Base-by-base conservation (phyloP, 176 grass and related monocot species). In the Echinochloa phyllopogon region DNA sequence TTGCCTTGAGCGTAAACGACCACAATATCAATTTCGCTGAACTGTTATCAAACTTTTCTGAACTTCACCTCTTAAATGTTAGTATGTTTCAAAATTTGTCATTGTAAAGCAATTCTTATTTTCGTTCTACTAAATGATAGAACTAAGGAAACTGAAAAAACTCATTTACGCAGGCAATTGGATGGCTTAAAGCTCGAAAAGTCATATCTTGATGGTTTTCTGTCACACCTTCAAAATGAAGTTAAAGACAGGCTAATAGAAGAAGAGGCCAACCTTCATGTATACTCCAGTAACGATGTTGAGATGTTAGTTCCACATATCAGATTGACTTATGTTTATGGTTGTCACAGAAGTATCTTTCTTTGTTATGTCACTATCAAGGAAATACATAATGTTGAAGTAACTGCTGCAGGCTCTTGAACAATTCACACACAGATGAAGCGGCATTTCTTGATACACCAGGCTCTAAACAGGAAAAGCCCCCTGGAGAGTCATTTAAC, bases 251-350 rank as follows among this genome's bases (percentile, higher is more conserved):
- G 63, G 57, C 77, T 93, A 68, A 90, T 76, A 69, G 86, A 95
- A 91, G 92, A 98, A 75, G 92, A 93, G 89, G 33, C 90, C 10
- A 77, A 79, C 70, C 84, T 94, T 85, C 92, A 94, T 79, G 75
- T 94, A 81, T 98, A 98, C 84, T 98, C 95, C 39, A 98, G 88
- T 79, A 89, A 93, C 42, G 82, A 94, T 87, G 81, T 94, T 41
- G 92, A 98, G 29, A 91, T 92, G 95, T 98, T 80, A 94, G 95
- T 90, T 75, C 74, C 69, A 86, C 75, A 86, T 84, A 13, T 44
- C 36, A 76, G 23, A 21, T 89, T 82, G 38, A 41, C 57, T 66
- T 61, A 18, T 62, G 23, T 62, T 23, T 51, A 82, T 82, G 74
- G 50, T 9, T 80, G 37, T 61, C 8, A 40, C 11, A 36, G 6